Percentiles rank a stretch among this genome's conserved stretches.
Evolutionary conservation across 306 rosid species (phyloP).

Genomic region (Castanea mollissima): DNA sequence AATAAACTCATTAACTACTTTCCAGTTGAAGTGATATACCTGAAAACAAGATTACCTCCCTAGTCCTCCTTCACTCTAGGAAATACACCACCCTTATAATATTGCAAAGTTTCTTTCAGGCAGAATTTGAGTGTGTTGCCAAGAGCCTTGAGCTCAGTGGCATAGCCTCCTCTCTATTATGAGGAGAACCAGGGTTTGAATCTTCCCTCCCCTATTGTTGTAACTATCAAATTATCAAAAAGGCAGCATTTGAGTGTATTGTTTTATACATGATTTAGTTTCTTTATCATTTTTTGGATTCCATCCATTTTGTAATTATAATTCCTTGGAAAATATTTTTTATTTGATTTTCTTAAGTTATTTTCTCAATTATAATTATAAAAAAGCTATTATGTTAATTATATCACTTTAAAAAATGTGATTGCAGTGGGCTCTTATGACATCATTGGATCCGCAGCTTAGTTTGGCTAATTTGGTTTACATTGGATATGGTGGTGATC

Average conservation of each 20-base stretch:
- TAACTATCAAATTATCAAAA: too few relatives aligned
- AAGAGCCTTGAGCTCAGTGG: too few relatives aligned
- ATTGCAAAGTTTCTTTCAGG: neutral
- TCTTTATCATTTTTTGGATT: neutral
- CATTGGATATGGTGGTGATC: conserved; percentile 85
- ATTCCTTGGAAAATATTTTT: neutral
- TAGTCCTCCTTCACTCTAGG: neutral
- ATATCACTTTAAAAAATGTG: neutral
- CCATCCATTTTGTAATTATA: neutral
- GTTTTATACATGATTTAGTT: neutral
- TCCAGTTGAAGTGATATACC: neutral
- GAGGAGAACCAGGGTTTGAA: too few relatives aligned
- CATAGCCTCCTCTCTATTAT: too few relatives aligned
- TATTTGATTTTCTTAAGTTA: conserved; percentile 3
- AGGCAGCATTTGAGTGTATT: neutral
- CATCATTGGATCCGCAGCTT: conserved; percentile 64
- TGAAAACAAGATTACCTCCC: neutral
- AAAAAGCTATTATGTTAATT: neutral
- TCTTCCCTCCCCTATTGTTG: too few relatives aligned
- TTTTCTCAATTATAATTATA: too few relatives aligned
- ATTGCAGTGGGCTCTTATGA: conserved; percentile 96
- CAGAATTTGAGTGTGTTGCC: too few relatives aligned
- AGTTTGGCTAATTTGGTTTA: conserved; percentile 84
- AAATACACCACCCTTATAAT: neutral
- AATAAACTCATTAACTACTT: neutral